Evolutionary conservation across 176 grass and related monocot species (phyloP).

Genomic region (Carex myosuroides): DNA sequence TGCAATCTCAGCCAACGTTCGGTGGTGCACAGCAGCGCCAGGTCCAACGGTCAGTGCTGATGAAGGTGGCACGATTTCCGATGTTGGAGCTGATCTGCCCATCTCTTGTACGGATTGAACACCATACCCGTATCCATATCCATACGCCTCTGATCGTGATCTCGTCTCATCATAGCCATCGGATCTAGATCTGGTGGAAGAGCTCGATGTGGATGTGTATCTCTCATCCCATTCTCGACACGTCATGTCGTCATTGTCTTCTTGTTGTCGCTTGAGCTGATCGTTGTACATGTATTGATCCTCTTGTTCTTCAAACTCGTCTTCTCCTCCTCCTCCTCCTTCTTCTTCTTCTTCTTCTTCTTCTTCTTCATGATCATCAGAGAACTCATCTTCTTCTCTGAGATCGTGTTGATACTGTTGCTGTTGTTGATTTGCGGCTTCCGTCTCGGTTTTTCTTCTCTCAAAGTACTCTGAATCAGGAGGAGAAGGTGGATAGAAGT

Average conservation of each 20-base stretch:
- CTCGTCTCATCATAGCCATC: slow-evolving; percentile 54
- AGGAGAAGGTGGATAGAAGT: slow-evolving; percentile 84
- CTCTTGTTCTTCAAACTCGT: slow-evolving; percentile 41
- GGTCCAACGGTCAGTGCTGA: slow-evolving; percentile 46
- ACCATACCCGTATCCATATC: slow-evolving; percentile 25
- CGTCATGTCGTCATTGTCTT: slow-evolving; percentile 42
- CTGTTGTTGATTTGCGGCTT: slow-evolving; percentile 58
- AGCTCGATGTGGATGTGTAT: slow-evolving; percentile 23
- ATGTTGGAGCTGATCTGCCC: slow-evolving; percentile 25
- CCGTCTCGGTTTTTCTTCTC: slow-evolving; percentile 60
- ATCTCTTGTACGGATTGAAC: background rate
- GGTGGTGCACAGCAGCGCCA: slow-evolving; percentile 68
- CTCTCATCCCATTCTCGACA: slow-evolving; percentile 28
- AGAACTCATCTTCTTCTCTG: slow-evolving; percentile 50
- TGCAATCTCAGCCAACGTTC: slow-evolving; percentile 70
- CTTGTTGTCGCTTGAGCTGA: slow-evolving; percentile 30
- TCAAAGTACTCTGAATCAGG: slow-evolving; percentile 93
- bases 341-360: slow-evolving; percentile 28
- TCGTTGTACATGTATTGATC: slow-evolving; percentile 53
- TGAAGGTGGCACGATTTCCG: slow-evolving; percentile 37
- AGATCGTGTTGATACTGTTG: slow-evolving; percentile 21
- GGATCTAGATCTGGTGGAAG: slow-evolving; percentile 42
- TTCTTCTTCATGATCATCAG: slow-evolving; percentile 36
- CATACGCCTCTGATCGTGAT: slow-evolving; percentile 59
- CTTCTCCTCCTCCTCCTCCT: slow-evolving; percentile 34